Base-by-base conservation (phyloP, 768 basidiomycete genomes). In the Arthromyces matolae region DNA sequence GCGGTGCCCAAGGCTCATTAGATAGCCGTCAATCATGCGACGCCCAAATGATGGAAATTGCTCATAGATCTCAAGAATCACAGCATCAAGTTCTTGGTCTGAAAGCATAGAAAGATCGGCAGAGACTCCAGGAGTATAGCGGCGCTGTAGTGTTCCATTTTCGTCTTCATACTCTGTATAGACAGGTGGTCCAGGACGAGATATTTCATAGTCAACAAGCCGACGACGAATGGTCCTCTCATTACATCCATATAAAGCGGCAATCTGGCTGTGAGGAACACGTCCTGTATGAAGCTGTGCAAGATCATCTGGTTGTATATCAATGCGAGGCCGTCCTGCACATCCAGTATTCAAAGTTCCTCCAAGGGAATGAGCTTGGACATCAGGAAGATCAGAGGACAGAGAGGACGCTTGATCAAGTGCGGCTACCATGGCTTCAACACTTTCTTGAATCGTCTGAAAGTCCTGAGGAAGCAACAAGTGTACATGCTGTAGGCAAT, bases 1-100 rank as follows among this genome's bases (percentile, higher is more conserved):
- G 8, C 47, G 35, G 23, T 63, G 33, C 8, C 61, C 63, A 8
- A 60, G 27, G 8, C 31, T 29, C 27, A 45, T 34, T 0, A 67
- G 45, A 24, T 61, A 48, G 4, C 64, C 64, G 42, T 57, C 51
- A 34, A 68, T 61, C 63, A 66, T 64, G 0, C 53, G 24, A 16
- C 49, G 34, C 10, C 60, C 62, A 54, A 60, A 61, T 1, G 52
- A 46, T 4, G 64, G 62, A 39, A 67, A 67, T 14, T 45, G 39
- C 6, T 56, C 25, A 12, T 56, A 54, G 13, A 64, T 64, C 5
- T 47, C 20, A 9, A 38, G 14, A 14, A 67, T 49, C 8, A 55
- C 19, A 5, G 12, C 23, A 38, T 65, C 63, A 3, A 67, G 48
- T 25, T 64, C 60, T 0, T 57, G 40, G 25, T 66, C 63, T 3